A percentile compares a stretch with the other conserved stretches of the same genome.
These are phyloP conservation scores for Mucor sp. DNA, from an alignment of 371 early-diverging fungal genomes.

Conservation along the genomic window DNA sequence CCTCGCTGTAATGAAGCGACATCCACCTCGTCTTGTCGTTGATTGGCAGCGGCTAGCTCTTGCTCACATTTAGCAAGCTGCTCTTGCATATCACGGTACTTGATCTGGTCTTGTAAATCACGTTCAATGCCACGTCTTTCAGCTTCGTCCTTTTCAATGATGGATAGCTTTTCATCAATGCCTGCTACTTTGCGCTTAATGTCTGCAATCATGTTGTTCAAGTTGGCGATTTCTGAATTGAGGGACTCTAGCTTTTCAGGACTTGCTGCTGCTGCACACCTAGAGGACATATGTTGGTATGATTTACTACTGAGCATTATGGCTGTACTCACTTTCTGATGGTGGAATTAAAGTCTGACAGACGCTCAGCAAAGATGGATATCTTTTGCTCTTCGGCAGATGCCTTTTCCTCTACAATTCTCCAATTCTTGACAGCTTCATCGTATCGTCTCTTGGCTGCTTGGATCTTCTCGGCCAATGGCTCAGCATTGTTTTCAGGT, in stretches of 20 bases:
- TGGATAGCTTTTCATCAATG: conserved; percentile 32
- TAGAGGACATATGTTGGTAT: not conserved
- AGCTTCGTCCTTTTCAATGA: conserved; percentile 50
- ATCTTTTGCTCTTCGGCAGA: conserved; percentile 4
- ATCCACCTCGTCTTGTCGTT: conserved; percentile 32
- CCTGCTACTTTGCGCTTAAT: conserved; percentile 10
- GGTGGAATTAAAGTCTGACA: conserved; percentile 9
- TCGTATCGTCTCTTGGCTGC: conserved; percentile 31
- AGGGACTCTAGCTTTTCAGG: conserved; percentile 11
- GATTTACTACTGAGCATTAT: not conserved
- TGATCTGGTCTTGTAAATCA: conserved; percentile 69
- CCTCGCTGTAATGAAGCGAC: conserved; percentile 30
- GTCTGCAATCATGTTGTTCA: conserved; percentile 17
- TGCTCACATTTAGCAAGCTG: conserved; percentile 37
- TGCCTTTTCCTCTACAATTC: conserved; percentile 10
- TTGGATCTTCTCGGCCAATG: conserved; percentile 31
- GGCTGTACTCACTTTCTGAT: conserved; percentile 17
- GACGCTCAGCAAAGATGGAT: conserved; percentile 8
- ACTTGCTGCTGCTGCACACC: conserved; percentile 9
- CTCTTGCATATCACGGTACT: conserved; percentile 49
- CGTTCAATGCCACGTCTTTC: conserved; percentile 56
- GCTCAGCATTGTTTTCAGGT: not conserved
- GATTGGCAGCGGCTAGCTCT: conserved; percentile 30
- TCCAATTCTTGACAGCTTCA: conserved; percentile 20
- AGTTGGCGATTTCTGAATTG: conserved; percentile 1